These are phyloP conservation scores for Monosporascus sp. DNA, from an alignment of 2,329 filamentous ascomycete genomes.

Conservation along the genomic window DNA sequence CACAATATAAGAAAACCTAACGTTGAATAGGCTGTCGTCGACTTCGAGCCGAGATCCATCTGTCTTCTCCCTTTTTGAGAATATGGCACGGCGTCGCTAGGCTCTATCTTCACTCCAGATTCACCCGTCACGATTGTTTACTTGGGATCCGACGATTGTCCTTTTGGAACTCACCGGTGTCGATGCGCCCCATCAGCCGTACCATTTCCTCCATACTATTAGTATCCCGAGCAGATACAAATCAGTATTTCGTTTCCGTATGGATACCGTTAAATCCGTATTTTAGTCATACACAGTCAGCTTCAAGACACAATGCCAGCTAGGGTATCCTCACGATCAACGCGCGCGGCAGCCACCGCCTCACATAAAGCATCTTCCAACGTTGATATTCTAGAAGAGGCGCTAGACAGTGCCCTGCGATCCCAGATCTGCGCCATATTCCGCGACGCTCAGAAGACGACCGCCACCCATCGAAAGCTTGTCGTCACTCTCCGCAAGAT, in stretches of 20 bases:
- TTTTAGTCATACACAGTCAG: neutral
- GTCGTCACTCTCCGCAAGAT: slow-evolving; percentile 83
- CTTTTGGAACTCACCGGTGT: neutral
- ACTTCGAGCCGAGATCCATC: too few relatives aligned
- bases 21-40: too few relatives aligned
- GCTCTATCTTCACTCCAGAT: neutral
- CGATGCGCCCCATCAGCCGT: neutral
- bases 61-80: too few relatives aligned
- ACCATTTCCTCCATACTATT: too few relatives aligned
- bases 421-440: slow-evolving; percentile 69
- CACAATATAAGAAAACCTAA: too few relatives aligned
- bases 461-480: slow-evolving; percentile 83
- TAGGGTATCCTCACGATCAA: slow-evolving; percentile 41
- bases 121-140: neutral
- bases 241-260: too few relatives aligned
- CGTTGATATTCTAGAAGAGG: slow-evolving; percentile 62
- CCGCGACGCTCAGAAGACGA: slow-evolving; percentile 80
- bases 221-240: too few relatives aligned
- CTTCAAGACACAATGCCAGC: slow-evolving; percentile 39
- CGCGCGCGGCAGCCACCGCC: slow-evolving; percentile 38
- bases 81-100: too few relatives aligned
- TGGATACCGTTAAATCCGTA: too few relatives aligned
- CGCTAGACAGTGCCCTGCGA: slow-evolving; percentile 64
- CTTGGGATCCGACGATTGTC: neutral
- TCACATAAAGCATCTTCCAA: slow-evolving; percentile 36